Evolutionary conservation across 768 basidiomycete species (phyloP).

Genomic region (Russula virescens): DNA sequence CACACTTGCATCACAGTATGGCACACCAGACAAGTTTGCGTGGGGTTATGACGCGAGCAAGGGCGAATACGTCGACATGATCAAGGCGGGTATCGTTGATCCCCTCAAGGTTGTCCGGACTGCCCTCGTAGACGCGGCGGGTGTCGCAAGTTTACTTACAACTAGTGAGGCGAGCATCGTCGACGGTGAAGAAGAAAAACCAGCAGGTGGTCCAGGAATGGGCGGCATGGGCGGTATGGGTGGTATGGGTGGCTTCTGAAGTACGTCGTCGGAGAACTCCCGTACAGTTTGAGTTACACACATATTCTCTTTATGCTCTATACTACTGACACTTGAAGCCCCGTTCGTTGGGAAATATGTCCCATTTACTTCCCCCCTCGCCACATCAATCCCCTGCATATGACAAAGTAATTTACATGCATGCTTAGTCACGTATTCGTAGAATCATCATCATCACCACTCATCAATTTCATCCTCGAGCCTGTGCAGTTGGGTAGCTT

Average conservation of each 20-base stretch:
- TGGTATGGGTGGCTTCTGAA: slow-evolving; percentile 50
- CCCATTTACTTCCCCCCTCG: neutral
- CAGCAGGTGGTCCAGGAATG: slow-evolving; percentile 41
- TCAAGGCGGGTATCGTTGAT: slow-evolving; percentile 90
- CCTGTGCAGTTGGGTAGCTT: neutral
- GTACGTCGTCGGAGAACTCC: neutral
- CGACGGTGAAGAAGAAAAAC: slow-evolving; percentile 79
- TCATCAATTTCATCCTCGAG: slow-evolving; percentile 2
- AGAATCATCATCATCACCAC: slow-evolving; percentile 20
- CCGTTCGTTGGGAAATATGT: neutral
- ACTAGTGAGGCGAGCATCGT: slow-evolving; percentile 92
- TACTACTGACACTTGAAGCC: neutral
- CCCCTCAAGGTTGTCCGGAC: slow-evolving; percentile 94
- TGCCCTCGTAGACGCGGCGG: slow-evolving; percentile 84
- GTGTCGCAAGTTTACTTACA: slow-evolving; percentile 90
- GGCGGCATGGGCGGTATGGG: slow-evolving; percentile 61
- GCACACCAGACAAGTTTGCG: slow-evolving; percentile 66
- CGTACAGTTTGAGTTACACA: neutral
- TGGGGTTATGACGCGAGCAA: slow-evolving; percentile 90
- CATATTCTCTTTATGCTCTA: neutral
- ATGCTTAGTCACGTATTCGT: slow-evolving; percentile 16
- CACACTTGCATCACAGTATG: slow-evolving; percentile 66
- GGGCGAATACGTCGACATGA: slow-evolving; percentile 94
- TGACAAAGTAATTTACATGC: slow-evolving; percentile 19
- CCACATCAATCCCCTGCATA: neutral